Evolutionary conservation across 192 early-diverging fungal genomes (phyloP).

Genomic region (Backusella tarrabulga): DNA sequence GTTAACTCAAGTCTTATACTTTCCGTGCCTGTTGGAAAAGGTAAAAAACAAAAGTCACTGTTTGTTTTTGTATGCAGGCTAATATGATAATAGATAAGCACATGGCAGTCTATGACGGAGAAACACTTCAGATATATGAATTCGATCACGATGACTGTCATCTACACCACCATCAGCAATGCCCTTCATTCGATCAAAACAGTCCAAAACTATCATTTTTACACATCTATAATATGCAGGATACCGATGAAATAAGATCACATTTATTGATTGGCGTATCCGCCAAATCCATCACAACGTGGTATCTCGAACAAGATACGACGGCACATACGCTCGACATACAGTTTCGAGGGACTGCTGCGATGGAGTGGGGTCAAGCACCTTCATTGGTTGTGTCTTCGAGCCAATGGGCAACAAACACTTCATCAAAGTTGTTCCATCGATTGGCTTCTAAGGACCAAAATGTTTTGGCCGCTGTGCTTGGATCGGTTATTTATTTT

Average conservation of each 20-base stretch:
- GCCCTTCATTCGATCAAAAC: background rate
- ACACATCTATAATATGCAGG: conserved; percentile 12
- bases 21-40: conserved; percentile 23
- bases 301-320: background rate
- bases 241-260: background rate
- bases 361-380: background rate
- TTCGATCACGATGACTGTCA: conserved; percentile 24
- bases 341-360: background rate
- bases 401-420: conserved; percentile 7
- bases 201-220: conserved; percentile 6
- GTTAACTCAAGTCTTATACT: background rate
- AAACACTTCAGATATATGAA: conserved; percentile 13
- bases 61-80: background rate
- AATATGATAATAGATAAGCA: conserved; percentile 13
- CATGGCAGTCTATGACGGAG: conserved; percentile 30
- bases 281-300: background rate
- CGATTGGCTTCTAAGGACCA: background rate
- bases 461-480: background rate
- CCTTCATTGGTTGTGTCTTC: background rate
- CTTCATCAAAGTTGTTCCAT: conserved; percentile 12
- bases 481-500: background rate
- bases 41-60: background rate
- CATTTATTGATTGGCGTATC: conserved; percentile 21
- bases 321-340: background rate
- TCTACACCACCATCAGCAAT: conserved; percentile 14